phyloP scores from a whole-genome alignment of 2,329 filamentous ascomycete species.

The Rutstroemia sp. region DNA sequence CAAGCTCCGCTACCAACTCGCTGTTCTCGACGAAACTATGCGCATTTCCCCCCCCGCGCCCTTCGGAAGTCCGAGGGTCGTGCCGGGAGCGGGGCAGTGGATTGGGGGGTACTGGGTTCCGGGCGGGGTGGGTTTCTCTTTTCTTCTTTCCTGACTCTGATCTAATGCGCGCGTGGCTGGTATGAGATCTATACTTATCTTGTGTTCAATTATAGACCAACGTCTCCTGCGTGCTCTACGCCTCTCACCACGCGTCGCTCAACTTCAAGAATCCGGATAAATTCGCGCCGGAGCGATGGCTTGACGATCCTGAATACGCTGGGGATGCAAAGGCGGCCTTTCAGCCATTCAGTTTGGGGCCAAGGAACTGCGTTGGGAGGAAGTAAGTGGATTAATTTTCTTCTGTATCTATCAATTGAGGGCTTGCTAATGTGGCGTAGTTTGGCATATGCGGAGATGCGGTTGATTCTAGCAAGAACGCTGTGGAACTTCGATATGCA shows the following conservation, averaged over 20 bases:
- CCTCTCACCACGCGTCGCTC: neutral
- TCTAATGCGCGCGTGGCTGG: neutral
- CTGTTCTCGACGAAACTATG: slow-evolving; percentile 4
- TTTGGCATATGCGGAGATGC: slow-evolving; percentile 14
- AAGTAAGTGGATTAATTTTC: slow-evolving; percentile 4
- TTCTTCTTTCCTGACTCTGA: neutral
- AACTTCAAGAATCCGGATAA: slow-evolving; percentile 12
- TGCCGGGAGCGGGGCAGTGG: neutral
- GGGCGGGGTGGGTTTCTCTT: neutral
- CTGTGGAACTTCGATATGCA: slow-evolving; percentile 14
- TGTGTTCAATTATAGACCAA: slow-evolving; percentile 4
- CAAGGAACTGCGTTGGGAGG: slow-evolving; percentile 13
- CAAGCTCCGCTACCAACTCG: slow-evolving; percentile 2
- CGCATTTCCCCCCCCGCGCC: slow-evolving; percentile 7
- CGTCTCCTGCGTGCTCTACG: neutral
- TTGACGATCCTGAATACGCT: slow-evolving; percentile 12
- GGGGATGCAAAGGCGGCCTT: slow-evolving; percentile 3
- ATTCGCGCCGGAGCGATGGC: slow-evolving; percentile 29
- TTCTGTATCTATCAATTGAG: neutral
- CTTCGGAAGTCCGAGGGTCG: neutral
- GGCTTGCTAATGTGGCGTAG: neutral
- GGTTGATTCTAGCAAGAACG: slow-evolving; percentile 11
- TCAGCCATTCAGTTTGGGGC: slow-evolving; percentile 12
- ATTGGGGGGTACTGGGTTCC: slow-evolving; percentile 7
- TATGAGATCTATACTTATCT: neutral